Conservation (phyloP, 495 filamentous ascomycete species). For the Aspergillus leporis region DNA sequence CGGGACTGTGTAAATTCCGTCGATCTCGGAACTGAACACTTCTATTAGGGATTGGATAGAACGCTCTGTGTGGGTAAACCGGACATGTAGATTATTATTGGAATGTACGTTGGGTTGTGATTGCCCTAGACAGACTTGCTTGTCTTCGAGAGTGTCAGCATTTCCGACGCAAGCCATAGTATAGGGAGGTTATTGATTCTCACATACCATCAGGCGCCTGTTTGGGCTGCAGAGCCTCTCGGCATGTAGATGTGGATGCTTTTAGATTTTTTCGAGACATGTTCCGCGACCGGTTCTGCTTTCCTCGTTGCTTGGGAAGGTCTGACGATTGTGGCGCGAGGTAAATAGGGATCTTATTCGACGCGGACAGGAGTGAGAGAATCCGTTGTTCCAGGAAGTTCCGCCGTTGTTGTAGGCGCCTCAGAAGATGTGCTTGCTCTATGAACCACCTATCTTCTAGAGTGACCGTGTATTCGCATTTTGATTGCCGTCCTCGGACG, state of each 20-base stretch:
- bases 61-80: not conserved
- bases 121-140: not conserved
- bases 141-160: not conserved
- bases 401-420: not conserved
- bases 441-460: conserved; percentile 1
- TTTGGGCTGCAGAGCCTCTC: not conserved
- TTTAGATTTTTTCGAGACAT: not conserved
- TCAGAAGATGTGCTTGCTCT: not conserved
- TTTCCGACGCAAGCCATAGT: not conserved
- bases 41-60: conserved; percentile 2
- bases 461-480: conserved; percentile 1
- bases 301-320: not conserved
- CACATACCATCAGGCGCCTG: not conserved
- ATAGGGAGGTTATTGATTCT: not conserved
- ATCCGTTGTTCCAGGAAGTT: conserved; percentile 2
- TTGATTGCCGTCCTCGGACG: not conserved
- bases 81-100: not conserved
- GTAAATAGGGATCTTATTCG: not conserved
- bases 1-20: not conserved
- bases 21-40: not conserved
- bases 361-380: not conserved
- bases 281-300: not conserved
- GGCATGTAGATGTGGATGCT: not conserved
- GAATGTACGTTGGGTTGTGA: not conserved
- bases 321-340: not conserved